Percentiles rank a stretch among this genome's conserved stretches.
Evolutionary conservation across 2,329 filamentous ascomycete species (phyloP).

Genomic region (Phialocephala sp.): DNA sequence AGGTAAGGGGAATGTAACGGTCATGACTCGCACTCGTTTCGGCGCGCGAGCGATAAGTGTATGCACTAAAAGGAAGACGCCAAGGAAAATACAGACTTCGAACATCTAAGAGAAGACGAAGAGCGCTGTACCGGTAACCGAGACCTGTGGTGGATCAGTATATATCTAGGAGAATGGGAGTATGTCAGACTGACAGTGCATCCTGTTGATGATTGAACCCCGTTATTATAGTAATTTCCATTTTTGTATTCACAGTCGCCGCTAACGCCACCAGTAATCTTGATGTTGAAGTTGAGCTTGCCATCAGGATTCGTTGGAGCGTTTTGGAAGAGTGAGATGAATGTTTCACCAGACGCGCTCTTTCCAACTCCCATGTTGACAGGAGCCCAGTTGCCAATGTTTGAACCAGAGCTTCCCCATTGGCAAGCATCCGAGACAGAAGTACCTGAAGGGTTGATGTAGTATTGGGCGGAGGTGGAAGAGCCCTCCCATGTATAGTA

Average conservation of each 20-base stretch:
- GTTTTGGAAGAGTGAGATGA: slow-evolving; percentile 86
- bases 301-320: slow-evolving; percentile 69
- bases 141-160: slow-evolving; percentile 34
- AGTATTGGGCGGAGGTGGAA: slow-evolving; percentile 90
- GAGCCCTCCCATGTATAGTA: slow-evolving; percentile 82
- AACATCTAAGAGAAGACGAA: slow-evolving; percentile 38
- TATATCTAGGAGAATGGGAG: slow-evolving; percentile 18
- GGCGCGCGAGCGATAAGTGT: slow-evolving; percentile 31
- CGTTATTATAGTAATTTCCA: slow-evolving; percentile 41
- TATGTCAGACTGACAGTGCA: slow-evolving; percentile 43
- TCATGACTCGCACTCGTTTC: slow-evolving; percentile 35
- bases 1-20: slow-evolving; percentile 29
- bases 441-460: slow-evolving; percentile 85
- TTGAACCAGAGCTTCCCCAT: slow-evolving; percentile 69
- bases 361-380: slow-evolving; percentile 83
- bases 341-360: slow-evolving; percentile 68
- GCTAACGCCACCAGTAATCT: slow-evolving; percentile 65
- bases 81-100: slow-evolving; percentile 26
- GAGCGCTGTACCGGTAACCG: slow-evolving; percentile 31
- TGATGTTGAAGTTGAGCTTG: slow-evolving; percentile 78
- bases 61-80: slow-evolving; percentile 31
- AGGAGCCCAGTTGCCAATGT: slow-evolving; percentile 83
- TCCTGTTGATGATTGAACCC: slow-evolving; percentile 37
- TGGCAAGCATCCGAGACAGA: slow-evolving; percentile 71
- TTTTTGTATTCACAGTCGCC: slow-evolving; percentile 39